Base-by-base conservation (phyloP, 1,284 basidiomycete species). In the Cryptococcus hybrid region DNA sequence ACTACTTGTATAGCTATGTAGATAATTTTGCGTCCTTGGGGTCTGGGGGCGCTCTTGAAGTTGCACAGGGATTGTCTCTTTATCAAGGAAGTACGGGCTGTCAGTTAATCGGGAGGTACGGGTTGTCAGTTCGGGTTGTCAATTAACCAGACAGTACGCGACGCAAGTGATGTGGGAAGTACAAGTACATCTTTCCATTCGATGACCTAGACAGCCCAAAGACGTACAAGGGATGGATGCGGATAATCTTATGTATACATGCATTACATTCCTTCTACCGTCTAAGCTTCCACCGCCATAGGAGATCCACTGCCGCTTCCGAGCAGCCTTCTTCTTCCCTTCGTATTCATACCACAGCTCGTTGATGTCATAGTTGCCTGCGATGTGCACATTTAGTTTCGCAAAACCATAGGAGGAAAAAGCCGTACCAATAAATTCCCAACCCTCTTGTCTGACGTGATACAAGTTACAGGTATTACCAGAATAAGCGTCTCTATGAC, bases 391-490 rank as follows among this genome's bases (percentile, higher is more conserved):
- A 51, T 12, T 6, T 35, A 13, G 56, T 43, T 39, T 9, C 7
- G 18, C 46, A 47, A 12, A 42, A 15, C 5, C 46, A 35, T n/a
- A 48, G 45, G 49, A 40, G 39, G 40, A 46, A 48, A 7, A 38
- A 49, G 3, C 80, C 85, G 51, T 70, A 92, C 91, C 89, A 68
- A 94, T 88, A 80, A 93, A 94, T 63, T 85, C 81, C 92, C 92
- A 99, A 2, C 95, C 96, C 60, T 90, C 84, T 77, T 96, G 88
- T 74, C 91, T 88, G 69, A 99, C 91, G 66, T 97, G 94, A 76
- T 91, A 99, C 37, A 99, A 82, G 80, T 99, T 99, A 80, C 90
- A 88, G 3, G 91, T 89, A 80, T 97, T 96, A 61, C 96, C 96
- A 3, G 95, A 98, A 83, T 90, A 99, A 0, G 95, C 96, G 77